Base-by-base conservation (phyloP, 139 green algal genomes). In the Astrephomene gubernaculifera region DNA sequence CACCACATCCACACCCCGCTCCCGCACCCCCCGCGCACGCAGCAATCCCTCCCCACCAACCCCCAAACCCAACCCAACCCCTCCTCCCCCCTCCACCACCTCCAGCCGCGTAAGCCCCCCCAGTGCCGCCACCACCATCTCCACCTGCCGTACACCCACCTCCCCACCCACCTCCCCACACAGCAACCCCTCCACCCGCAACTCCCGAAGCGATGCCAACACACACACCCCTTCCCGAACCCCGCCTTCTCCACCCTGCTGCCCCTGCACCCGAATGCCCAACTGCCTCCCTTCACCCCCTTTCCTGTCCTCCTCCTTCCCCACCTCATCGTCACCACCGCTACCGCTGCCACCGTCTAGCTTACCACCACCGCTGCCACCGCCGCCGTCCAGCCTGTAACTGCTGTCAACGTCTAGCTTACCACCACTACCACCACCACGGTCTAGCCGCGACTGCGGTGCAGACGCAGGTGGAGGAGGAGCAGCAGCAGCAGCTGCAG, bases 121-220 rank as follows among this genome's bases (percentile, higher is more conserved):
- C 73, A 81, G 73, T 38, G 52, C 73, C n/a, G 33, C 52, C 33
- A 54, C 73, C 24, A 53, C 73, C 73, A 53, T 53, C 73, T 81
- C 73, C 73, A 81, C 73, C 27, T 81, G 53, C 7, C 9, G 35
- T 7, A 35, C 73, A 10, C 53, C 9, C 52, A 81, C 73, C 17
- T 81, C 73, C n/a, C n/a, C n/a, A n/a, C n/a, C n/a, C n/a, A n/a
- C n/a, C n/a, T n/a, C n/a, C n/a, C n/a, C n/a, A n/a, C n/a, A n/a
- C 73, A 81, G 35, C 52, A 81, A 29, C 35, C 73, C 22, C 25
- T 27, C n/a, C 25, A 81, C 24, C 33, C 73, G 53, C 73, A 81
- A 35, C 73, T 69, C 52, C 36, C 24, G 22, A 21, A 81, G 12
- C 24, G 25, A 36, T 2, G 27, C 36, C 73, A 81, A 53, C 73